Percentiles rank a stretch among this genome's conserved stretches.
Conservation (phyloP, 2,329 filamentous ascomycete species). For the Xylariaceae sp. region DNA sequence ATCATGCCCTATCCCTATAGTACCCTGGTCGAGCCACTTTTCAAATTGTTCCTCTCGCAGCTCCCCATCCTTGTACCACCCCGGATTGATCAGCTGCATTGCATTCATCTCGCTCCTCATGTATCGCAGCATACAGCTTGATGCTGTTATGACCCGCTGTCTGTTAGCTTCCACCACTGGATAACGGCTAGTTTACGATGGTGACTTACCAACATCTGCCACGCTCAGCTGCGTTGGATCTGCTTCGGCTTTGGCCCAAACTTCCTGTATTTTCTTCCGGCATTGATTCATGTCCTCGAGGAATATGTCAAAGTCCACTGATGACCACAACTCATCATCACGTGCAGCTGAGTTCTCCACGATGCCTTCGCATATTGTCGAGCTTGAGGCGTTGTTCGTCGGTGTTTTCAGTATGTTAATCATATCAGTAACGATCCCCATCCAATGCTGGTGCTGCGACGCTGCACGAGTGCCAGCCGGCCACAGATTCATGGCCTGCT, state of each 20-base stretch:
- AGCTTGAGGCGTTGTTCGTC: rapidly evolving
- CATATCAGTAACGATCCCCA: neutral
- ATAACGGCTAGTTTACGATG: neutral
- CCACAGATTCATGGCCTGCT: neutral
- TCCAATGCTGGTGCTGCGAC: neutral
- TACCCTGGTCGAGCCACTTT: too few species aligned
- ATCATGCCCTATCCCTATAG: too few species aligned
- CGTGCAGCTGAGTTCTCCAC: neutral
- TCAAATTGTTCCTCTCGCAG: too few species aligned
- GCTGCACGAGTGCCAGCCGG: neutral
- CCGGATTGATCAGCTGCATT: neutral
- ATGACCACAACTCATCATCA: neutral
- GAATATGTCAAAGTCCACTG: neutral
- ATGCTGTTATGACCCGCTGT: neutral
- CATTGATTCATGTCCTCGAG: conserved; percentile 1
- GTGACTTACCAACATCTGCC: conserved; percentile 3
- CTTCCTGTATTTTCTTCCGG: neutral
- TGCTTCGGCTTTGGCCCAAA: neutral
- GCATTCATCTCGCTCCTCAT: neutral
- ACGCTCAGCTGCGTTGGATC: neutral
- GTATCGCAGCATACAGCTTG: neutral
- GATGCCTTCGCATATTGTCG: rapidly evolving
- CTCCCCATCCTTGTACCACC: neutral
- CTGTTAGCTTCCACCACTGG: neutral
- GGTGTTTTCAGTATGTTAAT: neutral